Base-by-base conservation (phyloP, 1,284 basidiomycete species). In the Pterulicium gracile region DNA sequence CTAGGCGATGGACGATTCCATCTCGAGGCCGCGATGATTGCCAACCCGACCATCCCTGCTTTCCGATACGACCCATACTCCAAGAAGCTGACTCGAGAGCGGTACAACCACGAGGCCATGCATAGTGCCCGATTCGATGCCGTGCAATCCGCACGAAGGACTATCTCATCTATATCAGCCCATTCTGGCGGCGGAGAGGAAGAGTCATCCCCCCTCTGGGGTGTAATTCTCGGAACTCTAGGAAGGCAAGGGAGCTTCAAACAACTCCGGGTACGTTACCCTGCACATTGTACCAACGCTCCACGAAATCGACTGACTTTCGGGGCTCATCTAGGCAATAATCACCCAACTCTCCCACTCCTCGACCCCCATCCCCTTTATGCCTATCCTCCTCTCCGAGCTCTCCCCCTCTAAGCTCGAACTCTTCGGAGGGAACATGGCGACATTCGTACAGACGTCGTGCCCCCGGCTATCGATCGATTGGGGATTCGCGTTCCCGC, bases 51-150 rank as follows among this genome's bases (percentile, higher is more conserved):
- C n/a, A 77, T 98, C 18, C 92, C 95, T 10, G 94, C 96, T 0
- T 98, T 97, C 70, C 80, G 96, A 22, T 99, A 98, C 65, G 96
- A 98, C 58, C 96, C 96, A 3, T 99, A 98, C 63, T 92, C 91
- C 23, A 98, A 98, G 63, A 94, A 94, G 58, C 75, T 99, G 48
- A 98, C 95, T 3, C 69, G 91, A 52, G 96, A 99, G 61, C 73
- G 81, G 3, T 99, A 98, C 58, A 78, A 94, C 58, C 93, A 98
- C 58, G 66, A 69, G 14, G 83, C 91, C 67, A 98, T 98, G 96
- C 77, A 81, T 41, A 59, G 62, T 10, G 66, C 82, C 39, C 73
- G 91, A 24, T 73, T 81, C n/a, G 72, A 88, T 24, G 93, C 93
- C 0, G 81, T 98, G 1, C 73, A 76, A 49, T 64, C 67, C 15